A percentile compares a stretch with the other conserved stretches of the same genome.
These are phyloP conservation scores for Puccinia horiana DNA, from an alignment of 1,284 basidiomycete species.

Conservation along the genomic window DNA sequence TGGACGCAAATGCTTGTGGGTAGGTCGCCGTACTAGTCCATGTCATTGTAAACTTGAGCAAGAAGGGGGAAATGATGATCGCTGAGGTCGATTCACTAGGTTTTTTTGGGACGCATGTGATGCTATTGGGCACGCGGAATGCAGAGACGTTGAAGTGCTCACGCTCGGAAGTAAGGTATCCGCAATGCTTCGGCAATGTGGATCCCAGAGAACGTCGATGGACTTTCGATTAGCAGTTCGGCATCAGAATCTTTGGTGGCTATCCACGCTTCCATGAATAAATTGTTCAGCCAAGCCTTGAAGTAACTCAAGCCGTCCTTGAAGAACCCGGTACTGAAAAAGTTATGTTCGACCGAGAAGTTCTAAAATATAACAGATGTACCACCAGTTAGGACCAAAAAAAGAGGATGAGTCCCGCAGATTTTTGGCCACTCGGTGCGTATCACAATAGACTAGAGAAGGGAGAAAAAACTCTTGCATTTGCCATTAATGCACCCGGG, in stretches of 20 bases:
- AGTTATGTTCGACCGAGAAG: slow-evolving; percentile 90
- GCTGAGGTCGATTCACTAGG: neutral
- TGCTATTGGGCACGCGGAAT: neutral
- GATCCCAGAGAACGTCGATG: slow-evolving; percentile 92
- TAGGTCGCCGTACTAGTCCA: slow-evolving; percentile 76
- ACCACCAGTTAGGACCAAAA: neutral
- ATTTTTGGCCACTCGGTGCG: too few species aligned
- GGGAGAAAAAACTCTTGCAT: slow-evolving; percentile 38
- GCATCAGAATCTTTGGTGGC: slow-evolving; percentile 79
- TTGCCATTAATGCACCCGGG: slow-evolving; percentile 76
- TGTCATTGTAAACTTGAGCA: slow-evolving; percentile 65
- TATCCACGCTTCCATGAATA: slow-evolving; percentile 88
- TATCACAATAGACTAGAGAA: neutral
- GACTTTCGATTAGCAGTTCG: slow-evolving; percentile 89
- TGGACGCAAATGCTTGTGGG: slow-evolving; percentile 68
- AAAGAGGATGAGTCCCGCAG: too few species aligned
- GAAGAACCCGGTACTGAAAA: slow-evolving; percentile 89
- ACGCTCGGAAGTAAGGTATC: slow-evolving; percentile 86
- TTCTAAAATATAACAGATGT: neutral
- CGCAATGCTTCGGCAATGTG: slow-evolving; percentile 91
- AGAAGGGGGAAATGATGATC: neutral
- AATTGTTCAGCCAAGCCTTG: slow-evolving; percentile 92
- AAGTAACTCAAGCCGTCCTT: slow-evolving; percentile 81
- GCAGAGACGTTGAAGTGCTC: neutral
- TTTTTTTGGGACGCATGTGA: neutral